Conservation (phyloP, 208 protist species). For the Crithidia sp. region DNA sequence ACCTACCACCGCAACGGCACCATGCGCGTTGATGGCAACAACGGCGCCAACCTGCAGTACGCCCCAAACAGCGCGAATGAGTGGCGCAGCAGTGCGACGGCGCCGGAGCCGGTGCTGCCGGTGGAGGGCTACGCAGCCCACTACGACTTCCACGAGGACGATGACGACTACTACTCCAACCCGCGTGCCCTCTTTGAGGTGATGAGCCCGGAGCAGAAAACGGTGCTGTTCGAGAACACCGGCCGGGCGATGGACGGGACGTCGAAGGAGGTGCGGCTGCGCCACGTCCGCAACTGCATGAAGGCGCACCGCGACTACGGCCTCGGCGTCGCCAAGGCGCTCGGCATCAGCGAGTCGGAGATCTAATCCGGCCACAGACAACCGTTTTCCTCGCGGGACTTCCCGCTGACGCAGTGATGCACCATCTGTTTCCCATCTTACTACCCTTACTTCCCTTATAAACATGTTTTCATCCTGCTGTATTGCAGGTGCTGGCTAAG, state of each 20-base stretch:
- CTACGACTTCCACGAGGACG: slow-evolving; percentile 12
- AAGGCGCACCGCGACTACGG: slow-evolving; percentile 9
- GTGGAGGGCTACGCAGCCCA: slow-evolving; percentile 1
- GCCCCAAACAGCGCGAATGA: slow-evolving; percentile 52
- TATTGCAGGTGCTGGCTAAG: too few species aligned
- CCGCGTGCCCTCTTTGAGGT: slow-evolving; percentile 14
- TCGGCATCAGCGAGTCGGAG: slow-evolving; percentile 9
- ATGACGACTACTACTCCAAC: slow-evolving; percentile 15
- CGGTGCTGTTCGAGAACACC: slow-evolving; percentile 17
- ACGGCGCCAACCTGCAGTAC: slow-evolving; percentile 52
- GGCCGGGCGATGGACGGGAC: slow-evolving; percentile 1
- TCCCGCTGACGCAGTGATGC: too few species aligned
- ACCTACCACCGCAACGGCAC: slow-evolving; percentile 61
- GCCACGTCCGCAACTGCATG: slow-evolving; percentile 12
- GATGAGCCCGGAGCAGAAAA: slow-evolving; percentile 1
- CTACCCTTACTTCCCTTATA: too few species aligned
- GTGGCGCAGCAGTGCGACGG: not conserved
- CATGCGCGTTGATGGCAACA: slow-evolving; percentile 48
- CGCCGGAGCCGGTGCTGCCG: slow-evolving; percentile 2
- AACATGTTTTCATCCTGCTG: too few species aligned
- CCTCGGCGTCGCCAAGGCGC: slow-evolving; percentile 7
- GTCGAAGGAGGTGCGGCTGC: not conserved
- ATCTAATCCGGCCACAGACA: not conserved
- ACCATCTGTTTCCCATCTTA: too few species aligned
- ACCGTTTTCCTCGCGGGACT: too few species aligned